Conservation (phyloP, 2,329 filamentous ascomycete genomes). For the Aureobasidium uvarum region DNA sequence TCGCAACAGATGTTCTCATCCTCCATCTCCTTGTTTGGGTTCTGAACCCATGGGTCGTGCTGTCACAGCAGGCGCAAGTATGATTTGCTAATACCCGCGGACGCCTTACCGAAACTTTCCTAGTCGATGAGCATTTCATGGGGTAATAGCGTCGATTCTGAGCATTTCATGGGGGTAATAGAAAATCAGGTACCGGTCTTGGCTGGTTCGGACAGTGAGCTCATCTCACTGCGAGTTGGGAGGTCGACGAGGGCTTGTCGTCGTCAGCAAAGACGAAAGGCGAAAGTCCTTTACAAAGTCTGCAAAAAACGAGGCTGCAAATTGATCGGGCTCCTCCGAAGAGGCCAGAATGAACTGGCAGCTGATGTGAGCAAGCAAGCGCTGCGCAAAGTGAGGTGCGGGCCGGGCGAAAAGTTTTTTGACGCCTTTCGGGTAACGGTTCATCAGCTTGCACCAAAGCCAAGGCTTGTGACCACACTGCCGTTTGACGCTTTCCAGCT, state of each 20-base stretch:
- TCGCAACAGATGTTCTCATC: neutral
- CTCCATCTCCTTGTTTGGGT: neutral
- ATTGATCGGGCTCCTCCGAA: constrained; percentile 22
- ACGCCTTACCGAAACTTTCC: neutral
- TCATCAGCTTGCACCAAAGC: constrained; percentile 12
- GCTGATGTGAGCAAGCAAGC: constrained; percentile 7
- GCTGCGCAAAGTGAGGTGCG: neutral
- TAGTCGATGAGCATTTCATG: constrained; percentile 2
- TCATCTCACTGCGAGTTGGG: neutral
- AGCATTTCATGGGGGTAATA: constrained; percentile 5
- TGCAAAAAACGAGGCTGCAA: constrained; percentile 3
- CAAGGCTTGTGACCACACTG: constrained; percentile 20
- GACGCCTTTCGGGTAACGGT: constrained; percentile 20
- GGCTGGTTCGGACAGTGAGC: neutral
- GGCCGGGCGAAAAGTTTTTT: constrained; percentile 9
- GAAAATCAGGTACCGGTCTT: neutral
- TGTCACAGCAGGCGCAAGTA: neutral
- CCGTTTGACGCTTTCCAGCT: constrained; percentile 13
- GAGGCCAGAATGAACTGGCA: neutral
- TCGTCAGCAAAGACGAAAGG: neutral
- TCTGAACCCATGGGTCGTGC: constrained; percentile 6
- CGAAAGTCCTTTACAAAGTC: neutral
- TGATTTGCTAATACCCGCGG: constrained; percentile 13
- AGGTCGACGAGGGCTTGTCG: neutral
- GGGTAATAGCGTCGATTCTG: constrained; percentile 5